Base-by-base conservation (phyloP, 2,329 filamentous ascomycete species). In the Hypoxylon sp. region DNA sequence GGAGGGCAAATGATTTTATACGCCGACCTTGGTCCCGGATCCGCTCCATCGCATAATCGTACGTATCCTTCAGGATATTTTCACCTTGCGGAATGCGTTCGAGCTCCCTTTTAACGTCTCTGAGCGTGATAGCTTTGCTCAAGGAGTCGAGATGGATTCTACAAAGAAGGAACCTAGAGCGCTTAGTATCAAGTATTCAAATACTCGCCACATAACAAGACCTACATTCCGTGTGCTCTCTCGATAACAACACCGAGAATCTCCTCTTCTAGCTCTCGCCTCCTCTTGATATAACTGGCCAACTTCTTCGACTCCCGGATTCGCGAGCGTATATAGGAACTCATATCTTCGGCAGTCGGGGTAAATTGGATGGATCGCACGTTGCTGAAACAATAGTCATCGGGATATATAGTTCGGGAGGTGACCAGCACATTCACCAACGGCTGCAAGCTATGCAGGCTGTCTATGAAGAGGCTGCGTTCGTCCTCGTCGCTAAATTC, bases 181-280 rank as follows among this genome's bases (percentile, higher is more conserved):
- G 5, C 11, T 51, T 23, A 51, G 31, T 11, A 29, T 20, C 15
- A 11, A 9, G 17, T 18, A 27, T 33, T n/a, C 7, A 18, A 27
- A 24, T 17, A 31, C 38, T 21, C 11, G 20, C 3, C 9, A 21
- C 13, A 20, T 13, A 17, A 24, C 21, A 26, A 4, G 35, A 35
- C 58, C 13, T 42, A 61, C 58, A 61, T 61, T 48, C 58, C 58
- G 4, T 61, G 58, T 2, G 58, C 58, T 17, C 58, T 61, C 15
- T 61, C 50, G 10, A 58, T 51, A 11, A 61, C 55, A 7, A 48
- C 20, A 15, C 47, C 49, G 4, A 42, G 58, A 27, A 61, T 61
- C 2, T 58, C 29, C 3, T 55, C 55, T 48, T 47, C 37, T 3
- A 61, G 37, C 9, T 58, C 58, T 2, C 49, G 54, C 18, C 24